phyloP scores from a whole-genome alignment of 192 early-diverging fungal genomes.

The Obelidium mucronatum region DNA sequence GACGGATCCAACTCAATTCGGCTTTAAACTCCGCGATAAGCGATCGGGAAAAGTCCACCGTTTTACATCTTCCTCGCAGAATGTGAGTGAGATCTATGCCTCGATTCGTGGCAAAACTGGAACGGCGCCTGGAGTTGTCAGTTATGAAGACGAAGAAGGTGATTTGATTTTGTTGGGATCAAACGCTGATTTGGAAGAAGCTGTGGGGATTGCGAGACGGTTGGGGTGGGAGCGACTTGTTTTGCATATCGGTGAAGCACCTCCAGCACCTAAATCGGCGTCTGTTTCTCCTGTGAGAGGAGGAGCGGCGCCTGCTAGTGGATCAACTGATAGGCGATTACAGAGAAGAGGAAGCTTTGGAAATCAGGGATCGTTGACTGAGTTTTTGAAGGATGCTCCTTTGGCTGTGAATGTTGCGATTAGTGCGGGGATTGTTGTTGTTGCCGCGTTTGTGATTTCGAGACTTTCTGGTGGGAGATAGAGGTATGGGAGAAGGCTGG shows the following conservation, averaged over 20 bases:
- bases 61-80: conserved; percentile 39
- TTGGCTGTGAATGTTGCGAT: conserved; percentile 63
- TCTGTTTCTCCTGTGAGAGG: not conserved
- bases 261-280: not conserved
- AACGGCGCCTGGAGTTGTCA: not conserved
- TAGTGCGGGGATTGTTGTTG: conserved; percentile 55
- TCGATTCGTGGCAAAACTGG: conserved; percentile 27
- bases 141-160: conserved; percentile 90
- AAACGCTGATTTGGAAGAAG: conserved; percentile 82
- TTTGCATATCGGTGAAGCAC: conserved; percentile 55
- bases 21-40: conserved; percentile 47
- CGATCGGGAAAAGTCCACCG: conserved; percentile 41
- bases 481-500: too few species aligned
- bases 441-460: conserved; percentile 45
- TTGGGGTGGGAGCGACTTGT: conserved; percentile 79
- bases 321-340: not conserved
- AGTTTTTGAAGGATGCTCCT: conserved; percentile 56
- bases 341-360: not conserved
- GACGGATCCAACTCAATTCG: conserved; percentile 28
- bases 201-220: conserved; percentile 80
- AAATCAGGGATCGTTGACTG: conserved; percentile 16
- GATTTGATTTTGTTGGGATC: conserved; percentile 83
- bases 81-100: conserved; percentile 23
- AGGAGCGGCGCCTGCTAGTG: too few species aligned
- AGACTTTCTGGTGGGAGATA: too few species aligned